Base-by-base conservation (phyloP, 108 stramenopile genomes). In the Pseudonitzschia multiseries region DNA sequence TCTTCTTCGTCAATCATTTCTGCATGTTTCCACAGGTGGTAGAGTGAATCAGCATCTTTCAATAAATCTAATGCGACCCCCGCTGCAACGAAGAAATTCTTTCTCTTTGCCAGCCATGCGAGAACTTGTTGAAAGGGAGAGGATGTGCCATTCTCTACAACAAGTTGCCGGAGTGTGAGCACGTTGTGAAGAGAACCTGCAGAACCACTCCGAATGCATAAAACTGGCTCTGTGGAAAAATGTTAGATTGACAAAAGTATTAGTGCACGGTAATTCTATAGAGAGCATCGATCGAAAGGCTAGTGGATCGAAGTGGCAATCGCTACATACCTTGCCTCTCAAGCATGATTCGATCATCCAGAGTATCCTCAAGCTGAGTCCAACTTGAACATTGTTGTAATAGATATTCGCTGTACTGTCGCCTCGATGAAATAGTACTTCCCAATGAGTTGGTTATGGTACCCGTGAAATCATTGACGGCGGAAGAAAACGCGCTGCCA, bases 51-150 rank as follows among this genome's bases (percentile, higher is more conserved):
- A 27, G 64, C 65, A 67, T 92, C 90, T 63, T 84, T 42, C 8
- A 92, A 69, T 21, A 95, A 77, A 77, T 80, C 86, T 12, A 95
- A 65, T 4, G 88, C 88, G 52, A 95, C 79, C 46, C 81, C 81
- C 33, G 91, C 87, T 27, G 93, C 93, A 53, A 88, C 89, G 59
- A 83, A 89, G 57, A 88, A 95, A 66, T 95, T 90, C 22, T 61
- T 62, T 44, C 71, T 61, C 74, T 86, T 74, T 53, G 78, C 86
- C 41, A 95, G 69, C 93, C 93, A 95, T 12, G 84, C 62, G 65
- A 95, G 74, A 17, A 95, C 84, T 56, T 87, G 83, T 27, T 92
- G 73, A 67, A 86, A 95, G 10, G 91, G 87, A 53, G 90, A 82
- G 14, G 91, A 63, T 15, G 71, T 27, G 0, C 85, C 87, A 70